phyloP scores from a whole-genome alignment of 208 protist genomes.

The Trypanosoma scelopori region DNA sequence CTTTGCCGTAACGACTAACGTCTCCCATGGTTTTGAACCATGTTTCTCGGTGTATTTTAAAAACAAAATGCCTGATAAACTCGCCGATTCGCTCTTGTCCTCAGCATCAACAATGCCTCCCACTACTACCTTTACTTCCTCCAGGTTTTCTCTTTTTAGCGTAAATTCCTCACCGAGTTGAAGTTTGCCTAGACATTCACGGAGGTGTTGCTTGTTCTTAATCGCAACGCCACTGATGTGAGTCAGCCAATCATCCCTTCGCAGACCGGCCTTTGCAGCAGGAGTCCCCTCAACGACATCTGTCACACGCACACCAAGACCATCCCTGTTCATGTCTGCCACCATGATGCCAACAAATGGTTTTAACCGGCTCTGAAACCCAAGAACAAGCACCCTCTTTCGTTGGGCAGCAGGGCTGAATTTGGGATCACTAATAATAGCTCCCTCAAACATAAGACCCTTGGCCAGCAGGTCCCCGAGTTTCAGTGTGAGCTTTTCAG shows the following conservation, averaged over 20 bases:
- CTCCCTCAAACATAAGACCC: constrained; percentile 88
- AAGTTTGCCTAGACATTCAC: constrained; percentile 53
- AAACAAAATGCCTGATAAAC: constrained; percentile 74
- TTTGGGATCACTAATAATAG: constrained; percentile 85
- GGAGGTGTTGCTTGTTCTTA: constrained; percentile 79
- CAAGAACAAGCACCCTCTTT: constrained; percentile 83
- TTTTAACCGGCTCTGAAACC: constrained; percentile 65
- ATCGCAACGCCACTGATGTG: constrained; percentile 78
- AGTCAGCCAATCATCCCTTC: constrained; percentile 89
- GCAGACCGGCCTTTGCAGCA: constrained; percentile 74
- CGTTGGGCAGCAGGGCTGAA: constrained; percentile 83
- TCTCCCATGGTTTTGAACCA: constrained; percentile 63
- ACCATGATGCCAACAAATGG: constrained; percentile 87
- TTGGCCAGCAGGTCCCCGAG: constrained; percentile 68
- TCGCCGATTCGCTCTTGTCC: constrained; percentile 49
- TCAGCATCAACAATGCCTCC: constrained; percentile 72
- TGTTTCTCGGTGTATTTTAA: constrained; percentile 60
- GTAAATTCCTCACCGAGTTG: constrained; percentile 83
- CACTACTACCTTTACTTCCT: constrained; percentile 84
- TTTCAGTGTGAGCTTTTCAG: constrained; percentile 47
- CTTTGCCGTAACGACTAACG: constrained; percentile 25
- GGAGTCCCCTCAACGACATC: constrained; percentile 80
- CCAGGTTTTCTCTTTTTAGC: constrained; percentile 79
- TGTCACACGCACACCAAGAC: constrained; percentile 84
- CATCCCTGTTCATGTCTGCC: constrained; percentile 89